Percentiles rank a stretch among this genome's conserved stretches.
Evolutionary conservation across 2,329 filamentous ascomycete genomes (phyloP).

Genomic region (Cladophialophora carrionii): DNA sequence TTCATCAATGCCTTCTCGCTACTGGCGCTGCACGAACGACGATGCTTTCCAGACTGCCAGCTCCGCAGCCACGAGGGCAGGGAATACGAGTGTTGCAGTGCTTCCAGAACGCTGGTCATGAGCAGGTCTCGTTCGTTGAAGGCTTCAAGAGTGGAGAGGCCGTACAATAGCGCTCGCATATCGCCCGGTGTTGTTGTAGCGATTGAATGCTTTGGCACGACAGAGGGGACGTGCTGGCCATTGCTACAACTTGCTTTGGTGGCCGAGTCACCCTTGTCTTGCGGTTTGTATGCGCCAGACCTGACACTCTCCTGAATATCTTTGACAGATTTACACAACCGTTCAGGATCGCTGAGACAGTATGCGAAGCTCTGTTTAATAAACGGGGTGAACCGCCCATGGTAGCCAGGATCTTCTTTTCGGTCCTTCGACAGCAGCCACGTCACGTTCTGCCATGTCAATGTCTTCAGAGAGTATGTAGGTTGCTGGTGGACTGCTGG

Average conservation of each 20-base stretch:
- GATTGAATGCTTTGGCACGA: conserved; percentile 8
- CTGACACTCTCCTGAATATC: conserved; percentile 26
- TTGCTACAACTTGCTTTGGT: not conserved
- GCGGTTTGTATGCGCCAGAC: not conserved
- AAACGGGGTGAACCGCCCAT: conserved; percentile 42
- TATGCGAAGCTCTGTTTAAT: conserved; percentile 52
- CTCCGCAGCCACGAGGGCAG: conserved; percentile 20
- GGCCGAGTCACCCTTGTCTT: not conserved
- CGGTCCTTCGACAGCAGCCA: conserved; percentile 21
- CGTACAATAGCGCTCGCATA: conserved; percentile 23
- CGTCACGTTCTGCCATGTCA: conserved; percentile 20
- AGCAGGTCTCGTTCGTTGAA: conserved; percentile 27
- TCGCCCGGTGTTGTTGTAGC: conserved; percentile 17
- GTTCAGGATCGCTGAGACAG: conserved; percentile 47
- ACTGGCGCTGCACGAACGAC: conserved; percentile 20
- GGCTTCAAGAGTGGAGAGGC: conserved; percentile 24
- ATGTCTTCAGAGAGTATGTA: conserved; percentile 24
- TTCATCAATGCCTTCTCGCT: conserved; percentile 9
- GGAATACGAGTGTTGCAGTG: conserved; percentile 29
- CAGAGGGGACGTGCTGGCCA: not conserved
- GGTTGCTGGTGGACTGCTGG: not conserved
- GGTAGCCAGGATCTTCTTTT: conserved; percentile 6
- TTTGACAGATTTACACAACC: conserved; percentile 49
- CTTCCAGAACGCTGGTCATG: conserved; percentile 25
- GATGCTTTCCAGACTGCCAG: conserved; percentile 15